Evolutionary conservation across 2,329 filamentous ascomycete genomes (phyloP), one percentile per base, ranked within the genome.

Genomic region (Pseudocercospora eumusae): DNA sequence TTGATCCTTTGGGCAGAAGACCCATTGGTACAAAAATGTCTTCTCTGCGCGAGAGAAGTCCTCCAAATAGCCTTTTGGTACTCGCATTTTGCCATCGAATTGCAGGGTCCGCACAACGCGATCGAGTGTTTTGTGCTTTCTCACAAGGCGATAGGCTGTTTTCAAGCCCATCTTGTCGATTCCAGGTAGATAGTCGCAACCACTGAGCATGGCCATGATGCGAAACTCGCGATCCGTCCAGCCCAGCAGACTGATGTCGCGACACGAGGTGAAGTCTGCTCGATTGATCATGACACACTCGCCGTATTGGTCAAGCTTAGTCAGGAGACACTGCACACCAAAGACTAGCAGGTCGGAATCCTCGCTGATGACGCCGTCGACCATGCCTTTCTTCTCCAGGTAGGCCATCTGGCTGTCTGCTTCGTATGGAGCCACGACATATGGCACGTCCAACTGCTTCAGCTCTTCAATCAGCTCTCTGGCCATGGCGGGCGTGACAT

Each of bases 391-490:
- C 55, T 88, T 87, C 77, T 99, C 95, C 40, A 99, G 83, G 73
- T 98, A 99, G 25, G 92, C 93, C 70, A 99, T 83, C 76, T 99
- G 93, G n/a, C 93, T 89, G 76, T 99, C 95, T 52, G 95, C 95
- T 80, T 99, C 95, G 77, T 97, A 99, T 0, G 95, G 95, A 0
- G 95, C 95, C 18, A 99, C 96, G 59, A 99, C 83, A 74, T 96
- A 98, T 61, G 91, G 85, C 15, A 99, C 84, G 42, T 86, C 83
- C 71, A 88, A 80, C 71, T 86, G 86, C 78, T 96, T 97, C 70
- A 98, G 82, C 75, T 96, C 91, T 68, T 97, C 92, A 62, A 99
- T 99, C 57, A 98, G 79, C 68, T 90, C 84, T 6, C 91, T 86
- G 7, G 95, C 95, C 96, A 99, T 99, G 71, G 95, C 88, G 1